Percentiles rank a stretch among this genome's conserved stretches.
phyloP scores from a whole-genome alignment of 2,329 filamentous ascomycete species.

The Fonsecaea multimorphosa region DNA sequence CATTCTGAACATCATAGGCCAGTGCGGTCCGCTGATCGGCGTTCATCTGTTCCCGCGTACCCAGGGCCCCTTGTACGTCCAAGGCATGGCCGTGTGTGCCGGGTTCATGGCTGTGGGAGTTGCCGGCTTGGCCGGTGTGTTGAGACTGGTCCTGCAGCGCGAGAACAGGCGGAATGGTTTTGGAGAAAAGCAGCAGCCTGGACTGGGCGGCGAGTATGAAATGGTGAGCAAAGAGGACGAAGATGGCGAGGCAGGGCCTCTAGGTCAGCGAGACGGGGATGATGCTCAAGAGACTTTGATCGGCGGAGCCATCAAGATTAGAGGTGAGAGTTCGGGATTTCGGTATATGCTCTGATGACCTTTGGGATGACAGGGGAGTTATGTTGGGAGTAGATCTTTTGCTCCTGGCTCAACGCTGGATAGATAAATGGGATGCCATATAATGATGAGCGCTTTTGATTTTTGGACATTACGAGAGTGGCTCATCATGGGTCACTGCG shows the following conservation, averaged over 20 bases:
- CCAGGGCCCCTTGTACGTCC: slow-evolving; percentile 67
- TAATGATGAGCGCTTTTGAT: background rate
- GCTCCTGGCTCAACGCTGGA: background rate
- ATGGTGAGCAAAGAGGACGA: slow-evolving; percentile 40
- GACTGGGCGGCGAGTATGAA: slow-evolving; percentile 51
- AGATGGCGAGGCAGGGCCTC: slow-evolving; percentile 50
- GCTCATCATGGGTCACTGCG: background rate
- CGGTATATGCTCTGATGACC: slow-evolving; percentile 33
- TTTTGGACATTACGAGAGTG: background rate
- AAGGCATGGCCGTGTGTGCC: slow-evolving; percentile 68
- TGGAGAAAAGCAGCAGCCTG: background rate
- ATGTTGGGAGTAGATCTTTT: background rate
- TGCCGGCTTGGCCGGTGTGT: slow-evolving; percentile 59
- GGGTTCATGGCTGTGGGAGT: slow-evolving; percentile 65
- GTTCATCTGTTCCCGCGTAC: slow-evolving; percentile 66
- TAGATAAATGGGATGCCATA: background rate
- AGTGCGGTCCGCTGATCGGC: slow-evolving; percentile 76
- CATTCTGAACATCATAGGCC: slow-evolving; percentile 79
- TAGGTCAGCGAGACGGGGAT: slow-evolving; percentile 41
- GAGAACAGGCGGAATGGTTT: slow-evolving; percentile 57
- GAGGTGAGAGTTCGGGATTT: slow-evolving; percentile 25
- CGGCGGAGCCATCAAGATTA: slow-evolving; percentile 22
- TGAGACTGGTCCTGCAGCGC: slow-evolving; percentile 61
- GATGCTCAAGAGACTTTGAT: slow-evolving; percentile 55
- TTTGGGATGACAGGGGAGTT: background rate